These are phyloP conservation scores for Salix udensis DNA, from an alignment of 345 rosid genomes.

Conservation along the genomic window DNA sequence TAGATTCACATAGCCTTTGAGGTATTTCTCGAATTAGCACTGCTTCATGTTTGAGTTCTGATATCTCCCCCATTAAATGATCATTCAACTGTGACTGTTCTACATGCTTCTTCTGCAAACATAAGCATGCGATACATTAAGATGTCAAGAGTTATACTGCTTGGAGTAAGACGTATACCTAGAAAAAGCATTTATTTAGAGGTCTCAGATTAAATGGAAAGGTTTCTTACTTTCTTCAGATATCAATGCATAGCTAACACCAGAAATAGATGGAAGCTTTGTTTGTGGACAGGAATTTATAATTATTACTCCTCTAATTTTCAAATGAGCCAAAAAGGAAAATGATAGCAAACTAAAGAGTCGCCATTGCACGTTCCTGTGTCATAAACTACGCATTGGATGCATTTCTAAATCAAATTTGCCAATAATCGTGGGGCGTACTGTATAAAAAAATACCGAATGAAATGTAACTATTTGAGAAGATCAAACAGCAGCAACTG, in stretches of 20 bases:
- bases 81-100: slow-evolving; percentile 52
- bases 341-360: not conserved
- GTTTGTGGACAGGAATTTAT: not conserved
- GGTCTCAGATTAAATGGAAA: not conserved
- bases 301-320: not conserved
- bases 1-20: slow-evolving; percentile 39
- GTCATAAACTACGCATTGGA: not conserved
- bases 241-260: not conserved
- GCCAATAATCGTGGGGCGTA: not conserved
- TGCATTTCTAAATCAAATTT: not conserved
- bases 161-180: not conserved
- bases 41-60: slow-evolving; percentile 57
- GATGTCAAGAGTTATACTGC: not conserved
- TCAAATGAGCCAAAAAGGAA: not conserved
- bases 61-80: slow-evolving; percentile 51
- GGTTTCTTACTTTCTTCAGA: not conserved
- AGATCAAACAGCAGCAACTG: not conserved
- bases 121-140: slow-evolving; percentile 15
- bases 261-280: not conserved
- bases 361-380: not conserved
- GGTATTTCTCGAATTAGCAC: slow-evolving; percentile 42
- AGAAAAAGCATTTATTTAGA: not conserved
- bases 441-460: not conserved
- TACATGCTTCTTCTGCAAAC: slow-evolving; percentile 51
- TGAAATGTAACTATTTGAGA: not conserved